These are phyloP conservation scores for Saccharomyces jurei DNA, from an alignment of 805 yeast species.

Conservation along the genomic window DNA sequence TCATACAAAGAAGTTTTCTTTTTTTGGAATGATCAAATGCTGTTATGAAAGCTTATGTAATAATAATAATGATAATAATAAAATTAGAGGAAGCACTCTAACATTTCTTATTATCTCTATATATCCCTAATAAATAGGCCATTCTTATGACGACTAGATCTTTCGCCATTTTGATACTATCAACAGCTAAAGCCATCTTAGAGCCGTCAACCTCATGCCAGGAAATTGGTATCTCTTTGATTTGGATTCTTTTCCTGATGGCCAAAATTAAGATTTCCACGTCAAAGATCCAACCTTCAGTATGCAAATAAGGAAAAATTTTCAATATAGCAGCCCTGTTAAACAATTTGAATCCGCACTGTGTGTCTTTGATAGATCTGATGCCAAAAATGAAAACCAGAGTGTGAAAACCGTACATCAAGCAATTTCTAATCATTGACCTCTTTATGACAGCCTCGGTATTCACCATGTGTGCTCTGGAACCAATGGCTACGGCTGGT, in stretches of 20 bases:
- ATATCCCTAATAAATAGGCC: conserved; percentile 81
- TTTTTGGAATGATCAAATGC: neutral
- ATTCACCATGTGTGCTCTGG: conserved; percentile 93
- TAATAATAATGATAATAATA: neutral
- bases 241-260: conserved; percentile 53
- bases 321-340: conserved; percentile 53
- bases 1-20: neutral
- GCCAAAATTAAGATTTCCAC: conserved; percentile 86
- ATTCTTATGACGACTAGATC: conserved; percentile 85
- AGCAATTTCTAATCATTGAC: conserved; percentile 74
- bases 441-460: conserved; percentile 96
- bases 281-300: conserved; percentile 97
- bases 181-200: conserved; percentile 85
- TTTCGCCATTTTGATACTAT: conserved; percentile 85
- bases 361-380: conserved; percentile 81
- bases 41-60: neutral
- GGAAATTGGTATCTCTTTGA: conserved; percentile 75
- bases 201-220: conserved; percentile 98
- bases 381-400: conserved; percentile 86
- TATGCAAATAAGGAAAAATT: conserved; percentile 87
- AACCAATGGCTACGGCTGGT: conserved; percentile 75
- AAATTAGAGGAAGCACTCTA: neutral
- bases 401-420: conserved; percentile 88
- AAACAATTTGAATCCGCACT: conserved; percentile 94
- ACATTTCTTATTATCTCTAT: conserved; percentile 34